phyloP scores from a whole-genome alignment of 2,329 filamentous ascomycete genomes.

The Claviceps fusiformis region DNA sequence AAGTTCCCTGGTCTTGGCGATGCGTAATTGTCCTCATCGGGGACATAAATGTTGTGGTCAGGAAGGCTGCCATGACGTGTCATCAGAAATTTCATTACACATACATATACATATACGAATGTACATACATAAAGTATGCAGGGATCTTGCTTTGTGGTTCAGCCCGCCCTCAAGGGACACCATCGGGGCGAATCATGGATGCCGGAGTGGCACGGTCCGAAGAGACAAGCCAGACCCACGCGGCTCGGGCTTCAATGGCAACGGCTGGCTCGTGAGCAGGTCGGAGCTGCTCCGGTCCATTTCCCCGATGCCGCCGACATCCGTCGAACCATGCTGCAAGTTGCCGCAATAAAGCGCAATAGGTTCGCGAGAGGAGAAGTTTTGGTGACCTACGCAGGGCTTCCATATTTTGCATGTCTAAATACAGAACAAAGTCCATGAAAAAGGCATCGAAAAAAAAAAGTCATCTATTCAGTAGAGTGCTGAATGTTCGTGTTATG shows the following conservation, averaged over 20 bases:
- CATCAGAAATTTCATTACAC: neutral
- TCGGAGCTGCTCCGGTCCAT: constrained; percentile 3
- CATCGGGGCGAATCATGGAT: neutral
- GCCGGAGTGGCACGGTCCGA: neutral
- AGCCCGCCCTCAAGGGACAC: neutral
- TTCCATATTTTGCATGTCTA: too few relatives aligned
- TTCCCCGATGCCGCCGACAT: constrained; percentile 14
- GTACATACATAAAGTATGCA: neutral
- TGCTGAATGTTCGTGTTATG: neutral
- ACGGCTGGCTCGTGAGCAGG: neutral
- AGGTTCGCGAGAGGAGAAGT: too few relatives aligned
- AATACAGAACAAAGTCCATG: too few relatives aligned
- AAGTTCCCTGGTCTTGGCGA: neutral
- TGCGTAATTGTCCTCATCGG: neutral
- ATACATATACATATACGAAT: too few relatives aligned
- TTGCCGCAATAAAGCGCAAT: neutral
- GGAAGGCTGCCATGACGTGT: neutral
- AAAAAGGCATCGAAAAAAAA: too few relatives aligned
- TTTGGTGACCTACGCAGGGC: too few relatives aligned
- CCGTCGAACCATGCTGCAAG: constrained; percentile 5
- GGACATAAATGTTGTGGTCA: neutral
- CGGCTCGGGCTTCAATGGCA: neutral
- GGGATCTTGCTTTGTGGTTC: neutral
- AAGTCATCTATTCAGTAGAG: too few relatives aligned
- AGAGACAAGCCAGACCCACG: neutral